Conservation (phyloP, 2,329 filamentous ascomycete genomes). For the Pochonia chlamydosporia region DNA sequence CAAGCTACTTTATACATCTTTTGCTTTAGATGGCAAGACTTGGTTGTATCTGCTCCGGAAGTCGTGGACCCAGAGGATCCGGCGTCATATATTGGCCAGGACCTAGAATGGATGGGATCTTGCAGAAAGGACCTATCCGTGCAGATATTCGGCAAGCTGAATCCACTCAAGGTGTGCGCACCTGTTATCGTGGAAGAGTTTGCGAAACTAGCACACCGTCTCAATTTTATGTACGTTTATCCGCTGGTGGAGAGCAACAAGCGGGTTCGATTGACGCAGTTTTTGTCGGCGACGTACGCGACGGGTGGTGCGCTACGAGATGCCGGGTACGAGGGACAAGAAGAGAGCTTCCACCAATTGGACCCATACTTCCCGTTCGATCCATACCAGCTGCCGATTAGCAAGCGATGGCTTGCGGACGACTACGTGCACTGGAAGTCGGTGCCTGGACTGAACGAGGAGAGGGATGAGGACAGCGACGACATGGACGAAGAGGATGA, state of each 20-base stretch:
- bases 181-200: conserved; percentile 88
- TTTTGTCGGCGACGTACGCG: conserved; percentile 51
- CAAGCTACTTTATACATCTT: conserved; percentile 92
- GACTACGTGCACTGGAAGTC: conserved; percentile 80
- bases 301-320: conserved; percentile 50
- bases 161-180: conserved; percentile 91
- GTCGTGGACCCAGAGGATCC: conserved; percentile 57
- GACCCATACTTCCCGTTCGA: conserved; percentile 98
- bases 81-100: conserved; percentile 57
- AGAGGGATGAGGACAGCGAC: conserved; percentile 47
- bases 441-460: conserved; percentile 62
- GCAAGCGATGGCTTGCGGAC: conserved; percentile 78
- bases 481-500: conserved; percentile 41
- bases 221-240: conserved; percentile 85
- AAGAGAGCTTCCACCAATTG: conserved; percentile 76
- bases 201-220: conserved; percentile 76
- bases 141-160: conserved; percentile 82
- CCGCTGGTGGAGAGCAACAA: conserved; percentile 89
- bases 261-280: conserved; percentile 72
- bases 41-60: conserved; percentile 60
- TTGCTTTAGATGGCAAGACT: conserved; percentile 94
- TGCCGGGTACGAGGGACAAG: conserved; percentile 42
- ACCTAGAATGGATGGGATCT: conserved; percentile 71
- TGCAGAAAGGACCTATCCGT: conserved; percentile 68
- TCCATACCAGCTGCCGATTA: conserved; percentile 84